Base-by-base conservation (phyloP, 164 flowering plant species). In the Euptelea pleiosperma region DNA sequence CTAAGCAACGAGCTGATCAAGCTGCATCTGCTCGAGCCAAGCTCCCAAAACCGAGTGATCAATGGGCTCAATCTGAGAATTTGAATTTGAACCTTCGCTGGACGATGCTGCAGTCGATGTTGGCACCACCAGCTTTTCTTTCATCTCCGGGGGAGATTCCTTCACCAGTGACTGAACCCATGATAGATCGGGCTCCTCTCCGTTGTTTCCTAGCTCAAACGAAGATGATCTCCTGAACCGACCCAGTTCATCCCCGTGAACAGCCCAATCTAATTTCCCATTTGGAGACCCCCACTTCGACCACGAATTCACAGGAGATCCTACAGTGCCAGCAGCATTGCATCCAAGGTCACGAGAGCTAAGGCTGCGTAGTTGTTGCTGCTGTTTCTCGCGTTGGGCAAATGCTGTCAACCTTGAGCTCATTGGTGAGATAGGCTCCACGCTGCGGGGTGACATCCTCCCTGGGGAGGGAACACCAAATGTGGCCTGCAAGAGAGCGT, bases 101-200 rank as follows among this genome's bases (percentile, higher is more conserved):
- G 73, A 31, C 0, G 77, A 52, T 2, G 60, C 43, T 8, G 70
- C 55, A 11, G 55, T 53, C 4, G 70, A 40, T 40, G 7, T 55
- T 6, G 68, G 52, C 9, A 51, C 35, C 3, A 61, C 66, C 0
- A 45, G 56, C 61, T 76, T 79, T 19, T 86, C 94, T 61, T 81
- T 85, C 15, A 68, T 58, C 30, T 91, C 98, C 4, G 79, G 82
- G 7, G 96, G 87, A 61, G 98, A 80, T 60, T 92, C 98, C 58
- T 80, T 87, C 41, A 92, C 96, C 42, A 89, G 79, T 6, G 96
- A 81, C 35, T 89, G 96, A 55, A 89, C 96, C 96, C 98, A 92
- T 2, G 96, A 82, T 14, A 89, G 52, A 72, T 92, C 96, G n/a
- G 96, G 98, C 71, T 87, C 96, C 39, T 89, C 96, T 3, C 81